A percentile compares a stretch with the other conserved stretches of the same genome.
Conservation (phyloP, 345 rosid genomes). For the Rhodamnia argentea region DNA sequence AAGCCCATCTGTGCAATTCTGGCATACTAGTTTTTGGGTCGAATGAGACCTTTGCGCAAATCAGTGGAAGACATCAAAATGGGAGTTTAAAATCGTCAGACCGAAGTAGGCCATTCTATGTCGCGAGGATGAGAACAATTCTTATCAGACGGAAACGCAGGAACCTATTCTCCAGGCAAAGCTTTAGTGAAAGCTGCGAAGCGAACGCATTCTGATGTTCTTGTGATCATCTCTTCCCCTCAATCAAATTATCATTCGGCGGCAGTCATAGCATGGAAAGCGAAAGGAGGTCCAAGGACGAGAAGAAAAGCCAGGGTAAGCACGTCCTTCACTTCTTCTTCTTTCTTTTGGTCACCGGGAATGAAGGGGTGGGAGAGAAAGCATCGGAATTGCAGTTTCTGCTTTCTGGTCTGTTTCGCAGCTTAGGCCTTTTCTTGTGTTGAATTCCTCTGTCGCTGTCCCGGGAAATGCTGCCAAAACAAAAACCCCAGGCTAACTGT, state of each 20-base stretch:
- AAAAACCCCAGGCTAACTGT: background rate
- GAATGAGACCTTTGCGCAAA: too few species aligned
- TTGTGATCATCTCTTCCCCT: background rate
- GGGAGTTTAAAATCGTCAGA: too few species aligned
- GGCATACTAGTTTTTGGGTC: background rate
- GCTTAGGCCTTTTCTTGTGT: background rate
- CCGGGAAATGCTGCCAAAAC: background rate
- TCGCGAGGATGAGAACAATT: too few species aligned
- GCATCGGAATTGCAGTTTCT: background rate
- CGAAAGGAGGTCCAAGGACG: constrained; percentile 45
- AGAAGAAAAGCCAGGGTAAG: constrained; percentile 44
- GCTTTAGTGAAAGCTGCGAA: background rate
- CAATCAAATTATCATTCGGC: background rate
- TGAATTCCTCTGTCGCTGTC: background rate
- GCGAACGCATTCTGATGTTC: background rate
- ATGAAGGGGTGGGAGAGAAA: background rate
- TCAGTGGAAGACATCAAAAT: too few species aligned
- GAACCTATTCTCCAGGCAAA: background rate
- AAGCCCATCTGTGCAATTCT: background rate
- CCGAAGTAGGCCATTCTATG: too few species aligned
- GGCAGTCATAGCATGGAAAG: constrained; percentile 32
- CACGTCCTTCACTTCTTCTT: constrained; percentile 12
- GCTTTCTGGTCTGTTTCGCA: background rate
- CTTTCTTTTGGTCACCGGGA: background rate
- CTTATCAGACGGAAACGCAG: background rate